Base-by-base conservation (phyloP, 1,139 yeast genomes). In the Magnusiomyces clavatus region DNA sequence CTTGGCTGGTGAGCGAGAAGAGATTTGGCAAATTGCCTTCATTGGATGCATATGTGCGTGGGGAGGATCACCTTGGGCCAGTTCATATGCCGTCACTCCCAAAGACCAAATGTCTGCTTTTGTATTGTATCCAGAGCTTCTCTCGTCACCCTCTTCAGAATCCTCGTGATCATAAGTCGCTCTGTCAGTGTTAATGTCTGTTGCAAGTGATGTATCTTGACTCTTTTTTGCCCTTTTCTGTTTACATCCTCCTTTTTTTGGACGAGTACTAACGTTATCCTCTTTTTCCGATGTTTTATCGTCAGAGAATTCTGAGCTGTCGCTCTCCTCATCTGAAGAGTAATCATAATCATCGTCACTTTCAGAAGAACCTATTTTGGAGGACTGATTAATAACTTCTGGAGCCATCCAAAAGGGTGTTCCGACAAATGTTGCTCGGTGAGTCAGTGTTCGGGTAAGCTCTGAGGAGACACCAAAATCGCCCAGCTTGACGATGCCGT, bases 341-440 rank as follows among this genome's bases (percentile, higher is more conserved):
- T 43, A 37, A 8, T 24, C 31, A 11, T 43, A 8, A 12, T 29
- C 46, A 2, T 24, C 36, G 16, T 31, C 37, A 13, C 34, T 10
- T 6, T 43, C 46, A 6, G 35, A 2, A 24, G 14, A 14, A 2
- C 42, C 42, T 3, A 20, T 17, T 20, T 20, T 10, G 12, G 42
- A 20, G 24, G 17, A 16, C 13, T 39, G 29, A 19, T 36, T 19
- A 44, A 54, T 51, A 1, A 92, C 95, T 63, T 94, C 99, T 0
- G 98, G 98, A 0, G 97, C 95, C 98, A 94, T 94, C 94, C 97
- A 92, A 66, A 90, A 92, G 35, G 99, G 98, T 0, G 98, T 92
- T 0, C 99, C 98, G 8, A 92, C 98, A 62, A 95, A 92, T 0
- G 98, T 92, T 61, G 86, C 83, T 58, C 96, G 66, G 53, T 82